Conservation (phyloP, 2,329 filamentous ascomycete species). For the Aspergillus fumigatus region DNA sequence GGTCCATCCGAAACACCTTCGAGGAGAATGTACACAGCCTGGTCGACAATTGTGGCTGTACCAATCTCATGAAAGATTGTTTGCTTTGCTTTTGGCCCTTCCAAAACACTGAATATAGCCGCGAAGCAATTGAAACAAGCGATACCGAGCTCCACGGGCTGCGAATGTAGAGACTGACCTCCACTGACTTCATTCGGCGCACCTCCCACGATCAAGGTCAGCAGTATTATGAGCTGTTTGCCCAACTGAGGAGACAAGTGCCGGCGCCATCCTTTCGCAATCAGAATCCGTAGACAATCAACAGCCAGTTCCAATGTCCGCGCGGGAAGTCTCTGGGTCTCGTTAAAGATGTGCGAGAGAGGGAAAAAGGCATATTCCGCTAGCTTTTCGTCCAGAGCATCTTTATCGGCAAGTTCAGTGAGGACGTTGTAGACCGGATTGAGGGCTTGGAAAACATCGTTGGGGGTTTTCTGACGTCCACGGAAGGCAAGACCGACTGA, state of each 20-base stretch:
- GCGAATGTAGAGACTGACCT: conserved; percentile 22
- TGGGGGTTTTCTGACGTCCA: conserved; percentile 40
- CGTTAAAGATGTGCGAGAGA: conserved; percentile 77
- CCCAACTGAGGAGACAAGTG: conserved; percentile 67
- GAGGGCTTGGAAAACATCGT: conserved; percentile 47
- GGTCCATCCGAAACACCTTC: conserved; percentile 64
- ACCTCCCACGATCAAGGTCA: conserved; percentile 76
- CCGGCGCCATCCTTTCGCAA: conserved; percentile 73
- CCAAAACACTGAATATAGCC: conserved; percentile 59
- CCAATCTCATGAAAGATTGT: conserved; percentile 48
- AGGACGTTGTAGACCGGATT: conserved; percentile 40
- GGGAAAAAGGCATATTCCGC: conserved; percentile 96
- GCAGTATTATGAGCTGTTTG: conserved; percentile 78
- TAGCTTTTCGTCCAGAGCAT: conserved; percentile 67
- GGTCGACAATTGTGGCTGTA: conserved; percentile 73
- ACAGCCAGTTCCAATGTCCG: conserved; percentile 68
- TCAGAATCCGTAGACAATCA: conserved; percentile 67
- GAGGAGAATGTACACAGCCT: conserved; percentile 74
- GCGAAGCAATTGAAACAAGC: conserved; percentile 67
- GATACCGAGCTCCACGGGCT: conserved; percentile 68
- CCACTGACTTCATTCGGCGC: conserved; percentile 51
- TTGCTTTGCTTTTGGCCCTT: conserved; percentile 42
- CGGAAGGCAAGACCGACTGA: conserved; percentile 50
- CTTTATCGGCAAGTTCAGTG: conserved; percentile 35
- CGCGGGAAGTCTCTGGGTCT: conserved; percentile 66